Evolutionary conservation across 352 stramenopile species (phyloP).

Genomic region (Pythium coloratum): DNA sequence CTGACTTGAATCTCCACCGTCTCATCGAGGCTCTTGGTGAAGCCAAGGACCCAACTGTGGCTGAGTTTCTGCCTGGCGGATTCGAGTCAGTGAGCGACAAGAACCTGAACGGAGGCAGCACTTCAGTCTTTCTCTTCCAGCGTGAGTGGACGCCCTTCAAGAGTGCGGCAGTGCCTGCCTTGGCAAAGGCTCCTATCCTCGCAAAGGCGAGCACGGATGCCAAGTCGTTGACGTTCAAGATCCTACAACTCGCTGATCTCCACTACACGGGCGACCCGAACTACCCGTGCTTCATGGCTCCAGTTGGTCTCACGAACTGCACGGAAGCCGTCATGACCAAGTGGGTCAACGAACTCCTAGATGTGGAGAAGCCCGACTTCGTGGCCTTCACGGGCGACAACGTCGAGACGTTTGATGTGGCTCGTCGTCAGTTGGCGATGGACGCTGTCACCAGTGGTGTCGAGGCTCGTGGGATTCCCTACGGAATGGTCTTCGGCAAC

Average conservation of each 20-base stretch:
- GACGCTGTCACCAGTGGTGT: slow-evolving; percentile 37
- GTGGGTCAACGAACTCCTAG: slow-evolving; percentile 54
- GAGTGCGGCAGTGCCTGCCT: background rate
- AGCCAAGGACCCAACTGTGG: background rate
- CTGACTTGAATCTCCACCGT: slow-evolving; percentile 10
- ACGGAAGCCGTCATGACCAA: slow-evolving; percentile 45
- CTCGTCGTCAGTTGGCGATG: slow-evolving; percentile 33
- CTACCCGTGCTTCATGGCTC: slow-evolving; percentile 32
- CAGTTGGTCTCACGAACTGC: slow-evolving; percentile 30
- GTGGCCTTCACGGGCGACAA: slow-evolving; percentile 71
- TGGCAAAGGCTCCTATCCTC: slow-evolving; percentile 30
- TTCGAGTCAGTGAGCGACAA: background rate
- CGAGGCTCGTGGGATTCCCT: slow-evolving; percentile 51
- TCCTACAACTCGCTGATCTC: slow-evolving; percentile 70
- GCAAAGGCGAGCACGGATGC: slow-evolving; percentile 20
- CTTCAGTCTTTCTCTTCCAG: slow-evolving; percentile 11
- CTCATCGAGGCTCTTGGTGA: background rate
- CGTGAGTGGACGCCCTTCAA: too few relatives aligned
- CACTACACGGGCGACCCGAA: slow-evolving; percentile 48
- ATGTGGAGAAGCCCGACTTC: slow-evolving; percentile 60
- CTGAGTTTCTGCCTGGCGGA: slow-evolving; percentile 11
- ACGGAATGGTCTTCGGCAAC: slow-evolving; percentile 58
- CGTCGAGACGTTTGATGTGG: slow-evolving; percentile 33
- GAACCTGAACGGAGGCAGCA: slow-evolving; percentile 3
- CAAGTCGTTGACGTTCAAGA: slow-evolving; percentile 45